Percentiles rank a stretch among this genome's conserved stretches.
phyloP scores from a whole-genome alignment of 1,139 yeast species.

The Saccharomyces pastorianus region DNA sequence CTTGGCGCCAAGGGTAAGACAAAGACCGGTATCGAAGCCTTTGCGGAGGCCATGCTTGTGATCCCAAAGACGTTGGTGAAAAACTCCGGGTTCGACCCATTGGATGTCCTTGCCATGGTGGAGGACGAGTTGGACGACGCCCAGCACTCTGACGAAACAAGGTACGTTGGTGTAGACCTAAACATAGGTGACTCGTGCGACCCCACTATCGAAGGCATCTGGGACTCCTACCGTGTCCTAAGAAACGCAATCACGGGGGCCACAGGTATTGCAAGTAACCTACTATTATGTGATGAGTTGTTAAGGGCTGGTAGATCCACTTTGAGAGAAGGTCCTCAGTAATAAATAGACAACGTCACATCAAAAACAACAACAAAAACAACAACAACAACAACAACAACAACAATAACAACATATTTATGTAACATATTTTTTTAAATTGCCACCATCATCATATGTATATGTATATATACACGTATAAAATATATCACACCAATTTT shows the following conservation, averaged over 20 bases:
- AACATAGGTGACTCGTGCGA: conserved; percentile 93
- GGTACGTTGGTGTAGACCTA: conserved; percentile 84
- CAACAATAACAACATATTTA: not conserved
- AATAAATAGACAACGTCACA: conserved; percentile 1
- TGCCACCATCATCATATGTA: not conserved
- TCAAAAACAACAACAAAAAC: not conserved
- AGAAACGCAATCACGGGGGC: conserved; percentile 91
- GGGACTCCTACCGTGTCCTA: conserved; percentile 92
- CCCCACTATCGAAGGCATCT: conserved; percentile 87
- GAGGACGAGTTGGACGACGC: conserved; percentile 68
- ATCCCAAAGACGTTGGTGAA: conserved; percentile 89
- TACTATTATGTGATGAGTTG: conserved; percentile 89
- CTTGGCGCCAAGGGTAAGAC: conserved; percentile 72
- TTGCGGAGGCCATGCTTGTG: conserved; percentile 81
- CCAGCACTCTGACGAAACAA: conserved; percentile 47
- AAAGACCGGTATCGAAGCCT: conserved; percentile 86
- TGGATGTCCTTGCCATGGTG: conserved; percentile 81
- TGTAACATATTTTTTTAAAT: not conserved
- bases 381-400: not conserved
- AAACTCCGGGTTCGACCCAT: conserved; percentile 89
- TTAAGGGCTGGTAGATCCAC: conserved; percentile 93
- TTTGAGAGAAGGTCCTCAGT: conserved; percentile 48
- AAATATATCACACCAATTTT: not conserved
- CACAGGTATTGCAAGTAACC: conserved; percentile 87
- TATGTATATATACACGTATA: not conserved